Percentiles rank a stretch among this genome's conserved stretches.
Conservation (phyloP, 2,329 filamentous ascomycete genomes). For the Cryphonectria radicalis region DNA sequence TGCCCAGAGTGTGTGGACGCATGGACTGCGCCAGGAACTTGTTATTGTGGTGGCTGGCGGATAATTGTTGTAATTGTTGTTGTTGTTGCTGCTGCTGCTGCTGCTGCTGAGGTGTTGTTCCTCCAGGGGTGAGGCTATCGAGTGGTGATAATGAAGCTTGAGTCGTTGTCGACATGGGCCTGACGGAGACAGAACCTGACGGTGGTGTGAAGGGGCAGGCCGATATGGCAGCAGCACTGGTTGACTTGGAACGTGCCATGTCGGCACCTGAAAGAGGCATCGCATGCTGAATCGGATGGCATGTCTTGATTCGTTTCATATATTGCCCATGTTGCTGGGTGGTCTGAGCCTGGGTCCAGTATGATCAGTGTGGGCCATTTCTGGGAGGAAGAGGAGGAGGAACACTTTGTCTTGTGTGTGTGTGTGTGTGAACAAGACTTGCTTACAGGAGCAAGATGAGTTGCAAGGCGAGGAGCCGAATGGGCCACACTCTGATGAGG, state of each 20-base stretch:
- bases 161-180: conserved; percentile 37
- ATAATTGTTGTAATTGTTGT: conserved; percentile 18
- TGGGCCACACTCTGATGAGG: conserved; percentile 19
- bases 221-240: conserved; percentile 41
- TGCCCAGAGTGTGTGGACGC: conserved; percentile 2
- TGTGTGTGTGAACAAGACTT: not conserved
- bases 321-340: not conserved
- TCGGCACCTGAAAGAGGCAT: conserved; percentile 36
- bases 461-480: conserved; percentile 14
- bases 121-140: conserved; percentile 28
- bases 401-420: not conserved
- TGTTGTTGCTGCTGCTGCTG: conserved; percentile 23
- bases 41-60: conserved; percentile 24
- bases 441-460: conserved; percentile 24
- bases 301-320: conserved; percentile 40
- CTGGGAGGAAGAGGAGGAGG: conserved; percentile 10
- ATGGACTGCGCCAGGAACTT: conserved; percentile 27
- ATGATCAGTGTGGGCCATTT: conserved; percentile 12
- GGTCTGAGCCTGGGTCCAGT: conserved; percentile 21
- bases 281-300: conserved; percentile 35
- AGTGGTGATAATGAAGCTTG: conserved; percentile 25
- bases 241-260: conserved; percentile 52
- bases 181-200: conserved; percentile 39
- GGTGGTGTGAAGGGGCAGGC: conserved; percentile 43
- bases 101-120: conserved; percentile 26